Conservation (phyloP, 306 rosid species). For the Cicer yamashitae region DNA sequence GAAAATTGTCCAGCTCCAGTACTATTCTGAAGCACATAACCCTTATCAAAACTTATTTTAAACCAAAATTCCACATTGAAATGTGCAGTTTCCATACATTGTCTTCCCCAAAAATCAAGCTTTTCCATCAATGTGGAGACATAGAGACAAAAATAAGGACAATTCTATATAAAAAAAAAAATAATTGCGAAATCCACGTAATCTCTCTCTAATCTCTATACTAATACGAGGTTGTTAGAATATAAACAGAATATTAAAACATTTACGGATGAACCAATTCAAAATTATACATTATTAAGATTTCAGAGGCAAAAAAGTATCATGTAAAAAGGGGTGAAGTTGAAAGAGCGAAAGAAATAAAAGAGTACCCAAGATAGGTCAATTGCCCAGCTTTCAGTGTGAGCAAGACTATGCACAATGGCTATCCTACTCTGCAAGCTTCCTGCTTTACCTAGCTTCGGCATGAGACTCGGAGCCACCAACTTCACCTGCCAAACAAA, state of each 20-base stretch:
- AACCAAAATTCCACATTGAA: not conserved
- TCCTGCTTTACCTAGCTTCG: conserved; percentile 92
- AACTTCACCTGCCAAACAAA: conserved; percentile 61
- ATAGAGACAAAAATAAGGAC: conserved; percentile 9
- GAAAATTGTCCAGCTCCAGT: not conserved
- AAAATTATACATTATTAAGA: not conserved
- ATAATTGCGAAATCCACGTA: not conserved
- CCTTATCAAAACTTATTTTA: conserved; percentile 6
- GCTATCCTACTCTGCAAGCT: conserved; percentile 91
- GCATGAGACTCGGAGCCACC: conserved; percentile 83
- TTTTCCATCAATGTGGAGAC: not conserved
- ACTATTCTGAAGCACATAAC: not conserved
- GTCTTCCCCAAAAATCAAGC: not conserved
- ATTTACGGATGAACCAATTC: not conserved
- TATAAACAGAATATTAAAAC: not conserved
- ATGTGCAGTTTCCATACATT: not conserved
- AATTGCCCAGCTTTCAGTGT: conserved; percentile 92
- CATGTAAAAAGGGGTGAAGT: not conserved
- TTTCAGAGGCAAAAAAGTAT: not conserved
- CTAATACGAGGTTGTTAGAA: not conserved
- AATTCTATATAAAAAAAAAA: not conserved
- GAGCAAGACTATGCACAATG: conserved; percentile 84
- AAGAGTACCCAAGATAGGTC: conserved; percentile 85
- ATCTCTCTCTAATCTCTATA: not conserved
- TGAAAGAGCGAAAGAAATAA: not conserved